phyloP scores from a whole-genome alignment of 75 land plant genomes.

The Cunninghamia lanceolata region DNA sequence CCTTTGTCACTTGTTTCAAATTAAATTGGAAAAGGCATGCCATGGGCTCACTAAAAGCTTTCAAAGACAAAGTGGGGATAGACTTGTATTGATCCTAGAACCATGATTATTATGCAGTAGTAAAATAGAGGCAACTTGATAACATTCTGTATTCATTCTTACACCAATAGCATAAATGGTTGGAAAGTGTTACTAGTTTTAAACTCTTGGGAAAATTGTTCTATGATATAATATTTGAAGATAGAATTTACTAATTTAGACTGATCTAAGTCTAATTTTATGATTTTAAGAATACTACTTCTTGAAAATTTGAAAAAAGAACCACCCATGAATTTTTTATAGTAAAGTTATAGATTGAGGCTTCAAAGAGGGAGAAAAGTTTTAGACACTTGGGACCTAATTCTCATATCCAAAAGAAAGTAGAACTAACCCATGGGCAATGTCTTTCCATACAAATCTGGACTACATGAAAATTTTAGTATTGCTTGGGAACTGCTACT shows the following conservation, averaged over 20 bases:
- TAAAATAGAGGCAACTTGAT: neutral
- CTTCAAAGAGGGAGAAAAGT: neutral
- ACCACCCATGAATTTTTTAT: neutral
- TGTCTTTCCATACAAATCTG: neutral
- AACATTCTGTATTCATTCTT: neutral
- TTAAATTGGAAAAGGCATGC: no score
- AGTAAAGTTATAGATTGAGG: neutral
- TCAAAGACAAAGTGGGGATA: no score
- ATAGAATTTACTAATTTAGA: neutral
- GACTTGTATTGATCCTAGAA: no score
- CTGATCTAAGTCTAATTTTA: neutral
- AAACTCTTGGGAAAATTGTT: neutral
- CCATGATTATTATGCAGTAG: no score
- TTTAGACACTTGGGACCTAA: neutral
- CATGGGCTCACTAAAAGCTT: no score
- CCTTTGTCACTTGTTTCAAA: no score
- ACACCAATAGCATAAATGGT: neutral
- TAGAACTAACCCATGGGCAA: neutral
- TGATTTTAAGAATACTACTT: neutral
- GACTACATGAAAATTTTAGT: neutral
- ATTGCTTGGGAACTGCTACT: neutral
- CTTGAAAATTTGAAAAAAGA: neutral
- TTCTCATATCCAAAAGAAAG: neutral
- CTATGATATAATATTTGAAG: neutral
- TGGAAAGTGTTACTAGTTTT: neutral